Evolutionary conservation across 768 basidiomycete genomes (phyloP), one percentile per base, ranked within the genome.

Genomic region (Bullera alba): DNA sequence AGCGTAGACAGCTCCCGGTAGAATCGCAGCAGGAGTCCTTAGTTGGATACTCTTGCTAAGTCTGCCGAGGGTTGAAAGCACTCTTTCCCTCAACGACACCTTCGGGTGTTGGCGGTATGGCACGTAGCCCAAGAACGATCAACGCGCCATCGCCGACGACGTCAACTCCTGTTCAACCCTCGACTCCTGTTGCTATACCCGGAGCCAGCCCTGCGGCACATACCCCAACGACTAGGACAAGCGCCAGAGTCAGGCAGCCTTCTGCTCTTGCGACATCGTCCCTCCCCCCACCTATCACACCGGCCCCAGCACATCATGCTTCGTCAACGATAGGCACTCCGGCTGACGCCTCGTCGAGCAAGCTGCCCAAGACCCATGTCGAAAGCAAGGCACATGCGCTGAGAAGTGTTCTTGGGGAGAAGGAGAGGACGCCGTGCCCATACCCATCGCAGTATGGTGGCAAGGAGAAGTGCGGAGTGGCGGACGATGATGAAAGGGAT

Each of bases 401-500:
- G 45, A 49, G 65, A 28, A 67, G 58, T 49, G 57, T 61, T 2
- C 42, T 37, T 6, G 55, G 50, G 6, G 61, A 52, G 4, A 54
- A 39, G 38, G 65, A 67, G 42, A 48, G 58, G 47, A 50, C 51
- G 26, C 49, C 63, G 5, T 68, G 63, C 48, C 66, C 66, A 0
- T 68, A 62, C 36, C 66, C 66, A 6, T 47, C 30, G 6, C 43
- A 57, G 3, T 68, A 53, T 41, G 63, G 66, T 6, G 63, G 63
- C 2, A 60, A 42, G 43, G 65, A 61, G 8, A 67, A 58, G 38
- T 67, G 65, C 43, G 65, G 59, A 25, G 48, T 65, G 3, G 14
- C n/a, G 21, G 63, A 64, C 22, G 66, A 68, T 29, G 66, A 68
- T 47, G 66, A 58, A 39, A 47, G 16, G 44, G 66, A 68, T 59